Evolutionary conservation across 768 basidiomycete genomes (phyloP).

Genomic region (Hericium rajendrae): DNA sequence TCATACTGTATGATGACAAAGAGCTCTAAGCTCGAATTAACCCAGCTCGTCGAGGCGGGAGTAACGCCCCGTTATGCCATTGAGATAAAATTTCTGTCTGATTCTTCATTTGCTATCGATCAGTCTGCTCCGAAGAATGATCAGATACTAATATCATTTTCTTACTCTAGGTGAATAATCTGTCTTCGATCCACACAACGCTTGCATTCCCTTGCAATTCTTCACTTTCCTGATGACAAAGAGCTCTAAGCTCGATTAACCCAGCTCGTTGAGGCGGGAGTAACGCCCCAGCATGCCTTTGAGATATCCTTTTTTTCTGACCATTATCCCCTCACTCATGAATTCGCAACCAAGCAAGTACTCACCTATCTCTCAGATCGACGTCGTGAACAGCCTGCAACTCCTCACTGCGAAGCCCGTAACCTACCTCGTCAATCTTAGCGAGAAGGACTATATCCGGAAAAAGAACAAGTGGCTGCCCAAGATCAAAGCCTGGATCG

Average conservation of each 20-base stretch:
- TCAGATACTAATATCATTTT: too few species aligned
- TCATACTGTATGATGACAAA: conserved; percentile 54
- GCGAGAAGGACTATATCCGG: conserved; percentile 86
- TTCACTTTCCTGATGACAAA: conserved; percentile 54
- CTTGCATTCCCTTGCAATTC: neutral
- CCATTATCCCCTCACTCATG: neutral
- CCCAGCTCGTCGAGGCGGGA: conserved; percentile 95
- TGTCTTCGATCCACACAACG: too few species aligned
- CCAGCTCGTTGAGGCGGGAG: conserved; percentile 93
- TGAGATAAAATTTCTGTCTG: conserved; percentile 40
- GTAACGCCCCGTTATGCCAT: conserved; percentile 72
- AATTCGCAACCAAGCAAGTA: neutral
- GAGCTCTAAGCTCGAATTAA: conserved; percentile 72
- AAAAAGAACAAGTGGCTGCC: conserved; percentile 99
- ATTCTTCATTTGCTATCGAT: conserved; percentile 12
- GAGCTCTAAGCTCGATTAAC: conserved; percentile 76
- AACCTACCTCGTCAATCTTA: conserved; percentile 95
- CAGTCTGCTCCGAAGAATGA: too few species aligned
- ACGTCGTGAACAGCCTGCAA: conserved; percentile 79
- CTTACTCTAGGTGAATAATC: too few species aligned
- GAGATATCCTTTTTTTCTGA: conserved; percentile 5
- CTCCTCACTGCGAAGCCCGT: conserved; percentile 96
- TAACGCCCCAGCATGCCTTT: conserved; percentile 56
- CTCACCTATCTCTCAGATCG: conserved; percentile 45
- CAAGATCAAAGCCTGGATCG: conserved; percentile 98